Base-by-base conservation (phyloP, 257 asterid genomes). In the Capsicum rhomboideum region DNA sequence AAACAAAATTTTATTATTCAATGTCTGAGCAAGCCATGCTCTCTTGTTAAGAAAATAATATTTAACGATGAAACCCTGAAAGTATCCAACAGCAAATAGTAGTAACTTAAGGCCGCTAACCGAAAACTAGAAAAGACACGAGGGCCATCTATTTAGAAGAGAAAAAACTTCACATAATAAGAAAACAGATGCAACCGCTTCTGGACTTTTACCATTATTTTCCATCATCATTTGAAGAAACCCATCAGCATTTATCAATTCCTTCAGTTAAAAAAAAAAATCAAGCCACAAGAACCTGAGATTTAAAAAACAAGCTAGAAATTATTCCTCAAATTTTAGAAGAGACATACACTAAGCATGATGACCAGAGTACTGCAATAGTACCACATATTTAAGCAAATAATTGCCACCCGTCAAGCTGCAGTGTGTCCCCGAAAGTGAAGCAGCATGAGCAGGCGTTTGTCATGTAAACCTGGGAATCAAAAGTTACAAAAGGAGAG, bases 331-430 rank as follows among this genome's bases (percentile, higher is more conserved):
- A 11, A 66, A 2, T 17, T 40, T 72, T 49, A 16, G n/a, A 72
- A 29, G 37, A 68, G 23, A 23, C 40, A 26, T 63, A 14, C 52
- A 56, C 56, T 21, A 26, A 82, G 72, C 56, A 49, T 68, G 26
- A 83, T 52, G 37, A 21, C 79, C n/a, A 71, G 67, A 20, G 34
- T 77, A 88, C 40, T 16, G 46, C 4, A 50, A 26, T 10, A 17
- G 28, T 86, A 90, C 93, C 90, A 85, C 89, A 85, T 82, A 85
- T 83, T 88, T 6, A 89, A 90, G 89, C 86, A 91, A 88, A 82
- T 87, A 88, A 88, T 78, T 86, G 91, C 89, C 93, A 91, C 95
- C 93, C 85, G 87, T 87, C 97, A 92, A 90, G 93, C 97, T 90
- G 91, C 90, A 85, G 79, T 82, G 86, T 86, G 89, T 88, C 87